Conservation (phyloP, 345 rosid genomes). For the Draba incana region DNA sequence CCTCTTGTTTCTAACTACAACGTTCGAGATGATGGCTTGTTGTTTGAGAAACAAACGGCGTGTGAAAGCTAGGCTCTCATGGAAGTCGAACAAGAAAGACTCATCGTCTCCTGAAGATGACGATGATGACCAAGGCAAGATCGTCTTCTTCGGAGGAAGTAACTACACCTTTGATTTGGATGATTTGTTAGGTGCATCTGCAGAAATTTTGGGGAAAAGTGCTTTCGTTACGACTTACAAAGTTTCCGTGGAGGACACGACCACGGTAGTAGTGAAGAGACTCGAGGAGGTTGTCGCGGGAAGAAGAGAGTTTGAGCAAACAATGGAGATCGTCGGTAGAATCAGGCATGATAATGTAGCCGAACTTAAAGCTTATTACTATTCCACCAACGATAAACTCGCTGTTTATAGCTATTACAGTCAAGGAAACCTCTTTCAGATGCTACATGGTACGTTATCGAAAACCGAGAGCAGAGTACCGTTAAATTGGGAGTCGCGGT, state of each 20-base stretch:
- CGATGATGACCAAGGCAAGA: constrained; percentile 59
- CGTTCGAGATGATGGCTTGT: constrained; percentile 51
- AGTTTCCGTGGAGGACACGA: constrained; percentile 69
- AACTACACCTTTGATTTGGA: constrained; percentile 64
- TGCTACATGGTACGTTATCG: constrained; percentile 54
- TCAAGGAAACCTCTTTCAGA: constrained; percentile 59
- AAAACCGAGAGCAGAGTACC: constrained; percentile 26
- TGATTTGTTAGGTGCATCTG: constrained; percentile 76
- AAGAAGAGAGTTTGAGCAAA: constrained; percentile 72
- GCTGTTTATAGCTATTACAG: constrained; percentile 58
- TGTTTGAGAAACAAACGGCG: constrained; percentile 48
- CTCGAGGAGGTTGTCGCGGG: constrained; percentile 66
- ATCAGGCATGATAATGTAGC: constrained; percentile 57
- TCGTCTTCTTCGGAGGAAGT: constrained; percentile 66
- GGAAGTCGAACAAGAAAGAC: constrained; percentile 52
- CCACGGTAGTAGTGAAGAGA: constrained; percentile 68
- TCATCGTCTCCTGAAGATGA: constrained; percentile 66
- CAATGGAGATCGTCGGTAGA: constrained; percentile 62
- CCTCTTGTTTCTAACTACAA: constrained; percentile 44
- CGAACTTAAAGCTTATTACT: constrained; percentile 45
- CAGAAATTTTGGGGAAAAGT: constrained; percentile 76
- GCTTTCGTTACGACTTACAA: constrained; percentile 66
- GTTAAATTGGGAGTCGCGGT: constrained; percentile 67
- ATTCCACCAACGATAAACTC: constrained; percentile 46
- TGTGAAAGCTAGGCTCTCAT: constrained; percentile 38